A percentile compares a stretch with the other conserved stretches of the same genome.
Evolutionary conservation across 495 filamentous ascomycete species (phyloP).

Genomic region (Annulohypoxylon nitens): DNA sequence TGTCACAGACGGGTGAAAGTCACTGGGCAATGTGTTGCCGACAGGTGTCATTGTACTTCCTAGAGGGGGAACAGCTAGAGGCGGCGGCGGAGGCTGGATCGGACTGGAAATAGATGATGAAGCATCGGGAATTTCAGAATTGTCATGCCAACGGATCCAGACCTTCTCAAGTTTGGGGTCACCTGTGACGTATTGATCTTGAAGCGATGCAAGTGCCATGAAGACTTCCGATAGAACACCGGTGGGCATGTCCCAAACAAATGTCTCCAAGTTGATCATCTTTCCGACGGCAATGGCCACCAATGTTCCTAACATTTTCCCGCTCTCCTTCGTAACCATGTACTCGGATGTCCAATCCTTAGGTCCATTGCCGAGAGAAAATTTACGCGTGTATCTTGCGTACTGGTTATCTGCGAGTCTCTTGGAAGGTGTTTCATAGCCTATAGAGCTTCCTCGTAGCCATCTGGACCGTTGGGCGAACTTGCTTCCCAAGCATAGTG

Average conservation of each 20-base stretch:
- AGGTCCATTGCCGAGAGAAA: conserved; percentile 91
- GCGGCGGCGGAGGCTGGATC: conserved; percentile 45
- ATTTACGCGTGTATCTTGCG: conserved; percentile 86
- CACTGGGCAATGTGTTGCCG: conserved; percentile 55
- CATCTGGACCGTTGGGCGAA: conserved; percentile 69
- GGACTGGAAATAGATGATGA: conserved; percentile 47
- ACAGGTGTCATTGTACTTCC: conserved; percentile 60
- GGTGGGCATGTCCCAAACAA: conserved; percentile 97
- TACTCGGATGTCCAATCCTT: conserved; percentile 87
- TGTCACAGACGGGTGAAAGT: conserved; percentile 45
- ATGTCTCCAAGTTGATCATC: conserved; percentile 91
- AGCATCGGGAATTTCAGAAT: conserved; percentile 59
- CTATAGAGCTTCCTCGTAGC: conserved; percentile 41
- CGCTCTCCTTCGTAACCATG: conserved; percentile 86
- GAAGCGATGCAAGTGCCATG: conserved; percentile 82
- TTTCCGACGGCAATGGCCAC: conserved; percentile 87
- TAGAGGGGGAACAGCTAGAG: conserved; percentile 52
- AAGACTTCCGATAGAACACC: conserved; percentile 90
- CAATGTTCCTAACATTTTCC: conserved; percentile 92
- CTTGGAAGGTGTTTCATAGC: conserved; percentile 42
- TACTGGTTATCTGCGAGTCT: conserved; percentile 73
- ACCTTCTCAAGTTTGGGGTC: conserved; percentile 80
- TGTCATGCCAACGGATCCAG: conserved; percentile 94
- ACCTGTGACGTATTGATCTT: conserved; percentile 68
- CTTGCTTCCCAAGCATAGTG: conserved; percentile 82